A percentile compares a stretch with the other conserved stretches of the same genome.
phyloP scores from a whole-genome alignment of 2,329 filamentous ascomycete genomes.

The Aspergillus udagawae region DNA sequence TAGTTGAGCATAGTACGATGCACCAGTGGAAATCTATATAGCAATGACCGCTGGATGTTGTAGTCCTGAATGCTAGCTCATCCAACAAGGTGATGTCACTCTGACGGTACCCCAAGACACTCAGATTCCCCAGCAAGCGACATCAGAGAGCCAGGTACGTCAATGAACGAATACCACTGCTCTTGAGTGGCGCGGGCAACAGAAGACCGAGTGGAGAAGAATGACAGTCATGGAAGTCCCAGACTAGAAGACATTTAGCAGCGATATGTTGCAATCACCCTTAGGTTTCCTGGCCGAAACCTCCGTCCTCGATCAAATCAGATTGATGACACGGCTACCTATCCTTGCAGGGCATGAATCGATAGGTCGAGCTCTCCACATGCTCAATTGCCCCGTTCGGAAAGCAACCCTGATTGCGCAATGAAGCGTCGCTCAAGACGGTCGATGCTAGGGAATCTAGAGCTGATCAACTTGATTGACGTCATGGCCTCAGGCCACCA shows the following conservation, averaged over 20 bases:
- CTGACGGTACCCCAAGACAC: slow-evolving; percentile 21
- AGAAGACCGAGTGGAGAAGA: neutral
- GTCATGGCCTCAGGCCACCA: neutral
- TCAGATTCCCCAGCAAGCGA: neutral
- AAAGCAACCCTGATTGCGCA: neutral
- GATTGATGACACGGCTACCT: neutral
- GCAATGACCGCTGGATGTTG: neutral
- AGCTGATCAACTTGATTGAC: neutral
- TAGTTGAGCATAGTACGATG: neutral
- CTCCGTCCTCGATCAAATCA: neutral
- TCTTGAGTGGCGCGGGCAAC: neutral
- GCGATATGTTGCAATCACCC: neutral
- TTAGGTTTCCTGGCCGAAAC: neutral
- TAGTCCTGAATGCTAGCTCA: neutral
- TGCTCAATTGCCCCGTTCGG: neutral
- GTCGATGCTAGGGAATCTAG: neutral
- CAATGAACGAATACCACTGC: neutral
- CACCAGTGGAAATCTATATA: slow-evolving; percentile 21
- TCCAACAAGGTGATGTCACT: slow-evolving; percentile 26
- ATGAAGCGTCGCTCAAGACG: neutral
- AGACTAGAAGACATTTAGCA: neutral
- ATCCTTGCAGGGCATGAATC: neutral
- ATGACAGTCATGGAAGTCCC: neutral
- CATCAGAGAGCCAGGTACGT: neutral
- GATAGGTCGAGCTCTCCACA: neutral